Evolutionary conservation across 2,329 filamentous ascomycete genomes (phyloP).

Genomic region (Diaporthe humulicola): DNA sequence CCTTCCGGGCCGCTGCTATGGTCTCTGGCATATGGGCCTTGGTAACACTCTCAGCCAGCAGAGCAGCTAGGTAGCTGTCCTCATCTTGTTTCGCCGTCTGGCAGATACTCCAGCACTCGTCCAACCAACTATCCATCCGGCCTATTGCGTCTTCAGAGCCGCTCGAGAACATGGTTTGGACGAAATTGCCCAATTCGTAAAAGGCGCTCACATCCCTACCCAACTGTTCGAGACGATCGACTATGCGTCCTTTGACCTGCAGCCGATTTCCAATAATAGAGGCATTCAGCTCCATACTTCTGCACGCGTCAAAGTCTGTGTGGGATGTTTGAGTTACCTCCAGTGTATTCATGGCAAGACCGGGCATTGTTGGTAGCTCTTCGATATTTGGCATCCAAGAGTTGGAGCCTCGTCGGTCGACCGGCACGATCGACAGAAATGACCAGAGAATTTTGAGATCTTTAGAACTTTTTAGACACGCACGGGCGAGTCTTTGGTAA

Average conservation of each 20-base stretch:
- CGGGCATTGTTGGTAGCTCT: not conserved
- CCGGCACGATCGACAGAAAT: not conserved
- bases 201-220: not conserved
- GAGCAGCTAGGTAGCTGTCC: not conserved
- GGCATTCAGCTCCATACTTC: not conserved
- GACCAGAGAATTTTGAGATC: not conserved
- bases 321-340: not conserved
- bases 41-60: not conserved
- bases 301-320: fast-evolving
- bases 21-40: not conserved
- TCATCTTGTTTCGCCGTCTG: not conserved
- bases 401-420: not conserved
- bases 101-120: not conserved
- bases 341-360: not conserved
- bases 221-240: not conserved
- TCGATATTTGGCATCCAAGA: not conserved
- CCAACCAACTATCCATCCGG: not conserved
- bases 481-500: not conserved
- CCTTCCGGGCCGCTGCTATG: not conserved
- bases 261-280: not conserved
- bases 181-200: not conserved
- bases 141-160: not conserved
- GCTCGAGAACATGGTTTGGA: not conserved
- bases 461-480: not conserved
- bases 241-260: not conserved